Evolutionary conservation across 371 early-diverging fungal genomes (phyloP), one percentile per base, ranked within the genome.

Genomic region (Umbelopsis sp.): DNA sequence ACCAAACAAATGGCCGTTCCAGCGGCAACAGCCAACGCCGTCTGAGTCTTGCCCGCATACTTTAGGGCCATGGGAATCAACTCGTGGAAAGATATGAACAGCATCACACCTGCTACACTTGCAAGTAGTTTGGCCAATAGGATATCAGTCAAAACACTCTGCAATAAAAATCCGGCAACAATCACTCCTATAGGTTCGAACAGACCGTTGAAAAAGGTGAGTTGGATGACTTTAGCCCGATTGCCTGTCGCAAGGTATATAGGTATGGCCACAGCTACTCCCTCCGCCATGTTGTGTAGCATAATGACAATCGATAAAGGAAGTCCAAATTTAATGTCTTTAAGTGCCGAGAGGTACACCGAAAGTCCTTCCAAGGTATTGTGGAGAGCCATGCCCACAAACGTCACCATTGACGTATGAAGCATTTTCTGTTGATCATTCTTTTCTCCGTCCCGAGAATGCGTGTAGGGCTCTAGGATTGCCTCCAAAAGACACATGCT

Each of bases 131-230:
- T 51, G 38, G 66, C 66, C 20, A 65, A 38, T 12, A 83, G 63
- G 16, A 25, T 48, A 9, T 76, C 72, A 3, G 80, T 74, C 16
- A 84, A 68, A 37, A 74, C 76, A 3, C 68, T 53, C 41, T 73
- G 72, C 29, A 86, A 72, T 12, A 83, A 35, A 11, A 65, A 63
- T 25, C 78, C 83, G 3, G 82, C 86, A n/a, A 80, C 67, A 22
- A 86, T 65, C 16, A 84, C 86, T 12, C 86, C 86, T 14, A 75
- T 11, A 12, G 86, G 86, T 66, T 86, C 86, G 24, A 83, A 80
- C 9, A 86, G 68, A 9, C 86, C 86, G 67, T 82, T 84, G n/a
- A 83, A 44, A 18, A 84, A 69, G 24, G 84, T 84, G 76, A 76
- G 74, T 62, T 63, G 73, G 44, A 85, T 69, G 20, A 85, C 80